phyloP scores from a whole-genome alignment of 768 basidiomycete species.

The Lactifluus pinguis region DNA sequence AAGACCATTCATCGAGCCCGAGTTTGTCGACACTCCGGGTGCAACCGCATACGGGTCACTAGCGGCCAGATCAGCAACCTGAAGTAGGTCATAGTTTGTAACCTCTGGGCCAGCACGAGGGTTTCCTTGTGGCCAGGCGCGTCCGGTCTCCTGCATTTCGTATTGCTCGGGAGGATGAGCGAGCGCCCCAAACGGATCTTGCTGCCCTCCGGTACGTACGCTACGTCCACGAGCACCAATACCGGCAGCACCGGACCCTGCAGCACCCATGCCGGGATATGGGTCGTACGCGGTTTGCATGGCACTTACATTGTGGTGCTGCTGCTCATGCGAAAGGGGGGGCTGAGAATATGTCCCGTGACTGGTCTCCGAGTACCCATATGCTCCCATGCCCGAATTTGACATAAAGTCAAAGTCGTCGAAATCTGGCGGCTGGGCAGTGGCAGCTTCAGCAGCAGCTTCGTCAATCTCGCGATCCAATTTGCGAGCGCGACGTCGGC shows the following conservation, averaged over 20 bases:
- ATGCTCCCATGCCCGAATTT: conserved; percentile 22
- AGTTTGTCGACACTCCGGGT: conserved; percentile 8
- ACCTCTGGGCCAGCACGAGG: not conserved
- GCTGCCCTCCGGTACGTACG: conserved; percentile 25
- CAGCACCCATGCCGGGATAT: conserved; percentile 24
- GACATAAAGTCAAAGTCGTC: conserved; percentile 37
- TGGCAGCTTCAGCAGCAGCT: conserved; percentile 57
- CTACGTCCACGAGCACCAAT: conserved; percentile 30
- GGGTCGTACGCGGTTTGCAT: conserved; percentile 31
- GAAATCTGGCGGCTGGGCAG: conserved; percentile 37
- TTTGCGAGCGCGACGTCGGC: conserved; percentile 51
- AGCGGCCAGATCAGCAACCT: conserved; percentile 12
- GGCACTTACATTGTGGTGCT: conserved; percentile 40
- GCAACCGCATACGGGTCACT: conserved; percentile 18
- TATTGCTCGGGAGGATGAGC: conserved; percentile 25
- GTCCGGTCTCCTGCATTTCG: conserved; percentile 19
- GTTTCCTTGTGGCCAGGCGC: conserved; percentile 8
- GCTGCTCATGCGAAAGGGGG: conserved; percentile 29
- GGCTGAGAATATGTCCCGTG: conserved; percentile 50
- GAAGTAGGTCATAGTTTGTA: conserved; percentile 10
- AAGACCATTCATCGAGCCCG: not conserved
- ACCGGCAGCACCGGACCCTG: conserved; percentile 31
- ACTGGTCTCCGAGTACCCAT: conserved; percentile 38
- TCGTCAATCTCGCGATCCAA: conserved; percentile 70
- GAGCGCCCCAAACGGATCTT: conserved; percentile 33